Conservation (phyloP, 2,329 filamentous ascomycete genomes). For the Grosmannia serpens region DNA sequence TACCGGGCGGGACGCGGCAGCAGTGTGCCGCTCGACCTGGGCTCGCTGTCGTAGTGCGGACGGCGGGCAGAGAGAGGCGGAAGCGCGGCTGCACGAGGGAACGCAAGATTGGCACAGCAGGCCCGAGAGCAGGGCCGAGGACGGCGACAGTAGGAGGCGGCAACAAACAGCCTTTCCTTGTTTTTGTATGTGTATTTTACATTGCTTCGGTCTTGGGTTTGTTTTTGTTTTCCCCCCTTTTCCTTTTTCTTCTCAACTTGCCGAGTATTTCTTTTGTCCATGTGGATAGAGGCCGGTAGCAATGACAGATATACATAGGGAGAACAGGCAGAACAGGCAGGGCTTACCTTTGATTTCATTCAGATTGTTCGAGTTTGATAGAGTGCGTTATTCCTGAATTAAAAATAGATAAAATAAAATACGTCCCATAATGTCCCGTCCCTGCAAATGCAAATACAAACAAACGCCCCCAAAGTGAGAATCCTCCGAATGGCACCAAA, state of each 20-base stretch:
- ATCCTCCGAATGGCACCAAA: background rate
- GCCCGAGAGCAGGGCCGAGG: background rate
- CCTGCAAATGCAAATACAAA: background rate
- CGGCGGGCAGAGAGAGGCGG: background rate
- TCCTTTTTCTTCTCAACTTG: background rate
- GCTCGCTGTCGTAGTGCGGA: conserved; percentile 16
- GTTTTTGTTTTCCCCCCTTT: background rate
- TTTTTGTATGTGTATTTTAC: too few species aligned
- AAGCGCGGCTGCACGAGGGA: background rate
- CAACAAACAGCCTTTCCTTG: too few species aligned
- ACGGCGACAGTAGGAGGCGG: background rate
- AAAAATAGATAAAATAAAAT: background rate
- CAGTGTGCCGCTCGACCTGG: conserved; percentile 83
- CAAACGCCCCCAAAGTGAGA: background rate
- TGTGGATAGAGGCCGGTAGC: background rate
- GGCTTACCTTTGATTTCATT: background rate
- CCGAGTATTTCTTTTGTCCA: background rate
- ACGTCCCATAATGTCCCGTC: background rate
- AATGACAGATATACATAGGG: background rate
- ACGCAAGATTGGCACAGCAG: background rate
- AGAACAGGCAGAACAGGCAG: background rate
- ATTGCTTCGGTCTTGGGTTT: background rate
- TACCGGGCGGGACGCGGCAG: conserved; percentile 89
- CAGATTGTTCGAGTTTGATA: background rate
- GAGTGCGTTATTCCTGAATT: background rate